These are phyloP conservation scores for Pigoraptor vietnamica DNA, from an alignment of 78 protist genomes.

Conservation along the genomic window DNA sequence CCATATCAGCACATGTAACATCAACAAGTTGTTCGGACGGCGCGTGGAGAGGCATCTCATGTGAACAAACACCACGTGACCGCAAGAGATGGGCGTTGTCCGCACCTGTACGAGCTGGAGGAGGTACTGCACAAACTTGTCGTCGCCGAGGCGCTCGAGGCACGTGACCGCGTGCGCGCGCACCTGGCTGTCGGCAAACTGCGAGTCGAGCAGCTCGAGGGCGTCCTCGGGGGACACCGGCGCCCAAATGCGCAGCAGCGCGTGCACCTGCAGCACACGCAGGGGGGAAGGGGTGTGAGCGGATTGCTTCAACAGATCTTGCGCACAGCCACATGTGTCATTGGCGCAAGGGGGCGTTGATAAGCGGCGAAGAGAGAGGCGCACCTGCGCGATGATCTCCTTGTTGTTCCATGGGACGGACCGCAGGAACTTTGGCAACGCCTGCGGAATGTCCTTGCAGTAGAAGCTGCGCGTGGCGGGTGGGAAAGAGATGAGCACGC, in stretches of 20 bases:
- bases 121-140: slow-evolving; percentile 2
- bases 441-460: not conserved
- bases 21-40: too few relatives aligned
- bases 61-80: too few relatives aligned
- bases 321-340: not conserved
- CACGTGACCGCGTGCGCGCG: slow-evolving; percentile 26
- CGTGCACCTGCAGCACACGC: too few relatives aligned
- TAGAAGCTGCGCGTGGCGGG: not conserved
- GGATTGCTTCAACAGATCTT: not conserved
- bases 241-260: slow-evolving; percentile 12
- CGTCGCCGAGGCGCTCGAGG: slow-evolving; percentile 1
- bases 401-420: slow-evolving; percentile 72
- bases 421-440: slow-evolving; percentile 75
- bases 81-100: too few relatives aligned
- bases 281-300: not conserved
- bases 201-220: slow-evolving; percentile 45
- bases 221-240: slow-evolving; percentile 25
- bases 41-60: too few relatives aligned
- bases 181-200: slow-evolving; percentile 22
- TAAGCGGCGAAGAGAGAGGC: not conserved
- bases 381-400: slow-evolving; percentile 56
- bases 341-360: not conserved
- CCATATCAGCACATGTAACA: too few relatives aligned
- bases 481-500: not conserved
- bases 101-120: slow-evolving; percentile 44